Evolutionary conservation across 2,329 filamentous ascomycete genomes (phyloP).

Genomic region (Fusarium sp.): DNA sequence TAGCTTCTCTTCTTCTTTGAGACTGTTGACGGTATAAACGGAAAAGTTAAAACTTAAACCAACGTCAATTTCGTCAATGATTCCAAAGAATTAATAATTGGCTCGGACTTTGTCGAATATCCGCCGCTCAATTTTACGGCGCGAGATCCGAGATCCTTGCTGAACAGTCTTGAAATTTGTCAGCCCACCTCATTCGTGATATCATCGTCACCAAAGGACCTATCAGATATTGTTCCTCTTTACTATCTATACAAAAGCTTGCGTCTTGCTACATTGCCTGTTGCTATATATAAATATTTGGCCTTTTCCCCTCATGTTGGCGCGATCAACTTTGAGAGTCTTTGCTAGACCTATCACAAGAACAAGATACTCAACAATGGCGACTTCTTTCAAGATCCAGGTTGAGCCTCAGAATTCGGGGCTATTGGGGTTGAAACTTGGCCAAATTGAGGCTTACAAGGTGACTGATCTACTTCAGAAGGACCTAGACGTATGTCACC

Average conservation of each 20-base stretch:
- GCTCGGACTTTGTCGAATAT: background rate
- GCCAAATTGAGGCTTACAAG: constrained; percentile 68
- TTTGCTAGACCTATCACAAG: constrained; percentile 16
- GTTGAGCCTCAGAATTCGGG: constrained; percentile 63
- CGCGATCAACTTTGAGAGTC: constrained; percentile 14
- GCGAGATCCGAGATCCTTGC: constrained; percentile 3
- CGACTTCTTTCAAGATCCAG: constrained; percentile 60
- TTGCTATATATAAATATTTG: background rate
- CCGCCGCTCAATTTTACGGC: background rate
- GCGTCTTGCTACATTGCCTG: background rate
- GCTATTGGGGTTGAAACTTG: constrained; percentile 59
- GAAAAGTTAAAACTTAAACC: background rate
- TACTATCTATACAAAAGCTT: background rate
- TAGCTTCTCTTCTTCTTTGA: background rate
- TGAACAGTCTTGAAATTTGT: constrained; percentile 14
- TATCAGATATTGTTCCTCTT: background rate
- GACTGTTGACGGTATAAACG: background rate
- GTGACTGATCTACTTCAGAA: constrained; percentile 77
- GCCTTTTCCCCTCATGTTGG: constrained; percentile 22
- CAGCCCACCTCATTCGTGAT: constrained; percentile 22
- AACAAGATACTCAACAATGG: constrained; percentile 49
- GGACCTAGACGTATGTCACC: constrained; percentile 69
- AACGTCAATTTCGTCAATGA: constrained; percentile 11
- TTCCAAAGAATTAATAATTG: constrained; percentile 1
- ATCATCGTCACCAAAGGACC: constrained; percentile 4